Conservation (phyloP, 805 yeast species). For the Lachancea dasiensis region DNA sequence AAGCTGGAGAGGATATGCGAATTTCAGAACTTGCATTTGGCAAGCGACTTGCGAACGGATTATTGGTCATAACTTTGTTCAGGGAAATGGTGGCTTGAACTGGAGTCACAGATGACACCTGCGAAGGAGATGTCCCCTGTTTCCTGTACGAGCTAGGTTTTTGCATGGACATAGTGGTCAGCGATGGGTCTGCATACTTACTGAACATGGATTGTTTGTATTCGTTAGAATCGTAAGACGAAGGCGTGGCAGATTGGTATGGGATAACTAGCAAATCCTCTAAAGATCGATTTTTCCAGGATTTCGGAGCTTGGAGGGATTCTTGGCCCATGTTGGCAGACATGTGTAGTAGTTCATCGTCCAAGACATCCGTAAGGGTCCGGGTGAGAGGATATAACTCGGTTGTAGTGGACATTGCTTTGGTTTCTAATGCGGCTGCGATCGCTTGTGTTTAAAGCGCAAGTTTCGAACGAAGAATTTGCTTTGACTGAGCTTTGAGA, state of each 20-base stretch:
- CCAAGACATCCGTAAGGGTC: constrained; percentile 32
- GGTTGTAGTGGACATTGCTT: constrained; percentile 6
- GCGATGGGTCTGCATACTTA: constrained; percentile 32
- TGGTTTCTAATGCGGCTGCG: too few species aligned
- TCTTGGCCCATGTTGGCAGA: constrained; percentile 9
- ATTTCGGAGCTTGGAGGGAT: constrained; percentile 5
- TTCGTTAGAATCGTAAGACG: constrained; percentile 1
- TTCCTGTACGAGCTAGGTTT: constrained; percentile 3
- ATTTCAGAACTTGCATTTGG: constrained; percentile 6
- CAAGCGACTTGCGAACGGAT: constrained; percentile 13
- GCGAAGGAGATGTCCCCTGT: constrained; percentile 1
- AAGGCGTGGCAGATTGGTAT: constrained; percentile 2
- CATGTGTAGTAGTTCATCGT: constrained; percentile 29
- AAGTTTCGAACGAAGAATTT: too few species aligned
- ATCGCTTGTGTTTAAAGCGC: too few species aligned
- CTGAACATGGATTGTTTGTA: constrained; percentile 17
- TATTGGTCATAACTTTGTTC: constrained; percentile 20
- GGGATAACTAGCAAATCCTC: constrained; percentile 6
- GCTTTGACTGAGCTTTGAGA: too few species aligned
- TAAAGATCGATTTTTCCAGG: constrained; percentile 10
- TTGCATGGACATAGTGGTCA: constrained; percentile 27
- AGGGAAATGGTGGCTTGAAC: constrained; percentile 26
- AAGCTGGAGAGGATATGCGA: constrained; percentile 7
- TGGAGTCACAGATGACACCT: too few species aligned
- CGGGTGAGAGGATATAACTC: constrained; percentile 15